These are phyloP conservation scores for Sarocladiaceae sp. DNA, from an alignment of 2,329 filamentous ascomycete genomes.

Conservation along the genomic window DNA sequence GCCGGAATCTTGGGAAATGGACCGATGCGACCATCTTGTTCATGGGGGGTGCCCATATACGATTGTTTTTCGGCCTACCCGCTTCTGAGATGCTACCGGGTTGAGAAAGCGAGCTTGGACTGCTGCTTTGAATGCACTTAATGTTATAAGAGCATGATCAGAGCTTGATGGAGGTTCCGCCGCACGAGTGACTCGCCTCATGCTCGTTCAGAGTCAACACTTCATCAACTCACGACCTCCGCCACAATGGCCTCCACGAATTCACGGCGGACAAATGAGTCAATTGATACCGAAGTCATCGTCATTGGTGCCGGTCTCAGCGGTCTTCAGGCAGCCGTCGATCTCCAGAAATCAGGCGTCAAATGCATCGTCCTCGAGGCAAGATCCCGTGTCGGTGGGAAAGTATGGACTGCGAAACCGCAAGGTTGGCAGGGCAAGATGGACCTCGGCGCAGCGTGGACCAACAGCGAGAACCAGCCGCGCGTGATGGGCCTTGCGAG, in stretches of 20 bases:
- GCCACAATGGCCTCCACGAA: not conserved
- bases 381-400: conserved; percentile 13
- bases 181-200: too few species aligned
- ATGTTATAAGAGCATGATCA: too few species aligned
- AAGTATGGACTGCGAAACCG: conserved; percentile 11
- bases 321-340: conserved; percentile 18
- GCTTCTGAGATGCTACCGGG: too few species aligned
- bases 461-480: conserved; percentile 14
- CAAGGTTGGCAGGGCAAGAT: conserved; percentile 11
- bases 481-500: not conserved
- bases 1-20: too few species aligned
- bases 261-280: not conserved
- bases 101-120: too few species aligned
- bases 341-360: conserved; percentile 11
- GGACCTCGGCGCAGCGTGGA: conserved; percentile 16
- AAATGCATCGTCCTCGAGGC: conserved; percentile 19
- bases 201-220: too few species aligned
- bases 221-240: not conserved
- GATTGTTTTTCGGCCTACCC: too few species aligned
- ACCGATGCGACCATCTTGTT: too few species aligned
- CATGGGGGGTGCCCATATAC: too few species aligned
- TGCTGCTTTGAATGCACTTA: too few species aligned
- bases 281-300: conserved; percentile 14
- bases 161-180: too few species aligned
- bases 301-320: conserved; percentile 19